Evolutionary conservation across 2,329 filamentous ascomycete species (phyloP), one percentile per base, ranked within the genome.

Genomic region (Venturia asperata): DNA sequence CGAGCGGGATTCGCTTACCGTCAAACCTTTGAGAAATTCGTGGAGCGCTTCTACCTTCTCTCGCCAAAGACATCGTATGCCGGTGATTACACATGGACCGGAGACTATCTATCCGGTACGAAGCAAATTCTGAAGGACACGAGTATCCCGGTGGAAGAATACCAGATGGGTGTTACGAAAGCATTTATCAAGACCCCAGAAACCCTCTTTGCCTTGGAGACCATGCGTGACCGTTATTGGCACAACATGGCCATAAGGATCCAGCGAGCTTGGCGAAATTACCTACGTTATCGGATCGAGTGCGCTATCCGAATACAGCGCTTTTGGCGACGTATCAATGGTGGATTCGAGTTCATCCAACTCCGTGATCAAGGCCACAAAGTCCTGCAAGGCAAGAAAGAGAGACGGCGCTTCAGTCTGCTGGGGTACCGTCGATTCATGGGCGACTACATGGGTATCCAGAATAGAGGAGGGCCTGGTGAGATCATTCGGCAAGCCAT

Each of bases 161-260:
- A 91, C 82, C 94, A 99, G 77, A 90, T 99, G 83, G 94, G 94
- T 78, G 90, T 94, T 5, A 93, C 90, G 0, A 99, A 97, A 77
- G 93, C 92, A 4, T 99, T 99, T 73, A 96, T 99, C 80, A 97
- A 99, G 77, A 92, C 94, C 0, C 94, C 94, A 0, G 94, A 99
- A 77, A 99, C 94, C 0, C 80, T 99, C 1, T 99, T 99, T 73
- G 94, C 94, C 2, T 81, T 99, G 13, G 94, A 99, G 77, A 92
- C 95, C 66, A 97, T 99, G 93, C 86, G 94, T 73, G 94, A 99
- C 74, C 84, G 91, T 65, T 99, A 97, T 77, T 97, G 93, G 93
- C 93, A 97, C 77, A 99, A 97, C 78, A 97, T 99, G 94, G 94
- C 94, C 3, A 96, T 93, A 67, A 87, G 94, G 66, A 97, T 99